Evolutionary conservation across 176 grass and related monocot species (phyloP), one percentile per base, ranked within the genome.

Genomic region (Triticum urartu): DNA sequence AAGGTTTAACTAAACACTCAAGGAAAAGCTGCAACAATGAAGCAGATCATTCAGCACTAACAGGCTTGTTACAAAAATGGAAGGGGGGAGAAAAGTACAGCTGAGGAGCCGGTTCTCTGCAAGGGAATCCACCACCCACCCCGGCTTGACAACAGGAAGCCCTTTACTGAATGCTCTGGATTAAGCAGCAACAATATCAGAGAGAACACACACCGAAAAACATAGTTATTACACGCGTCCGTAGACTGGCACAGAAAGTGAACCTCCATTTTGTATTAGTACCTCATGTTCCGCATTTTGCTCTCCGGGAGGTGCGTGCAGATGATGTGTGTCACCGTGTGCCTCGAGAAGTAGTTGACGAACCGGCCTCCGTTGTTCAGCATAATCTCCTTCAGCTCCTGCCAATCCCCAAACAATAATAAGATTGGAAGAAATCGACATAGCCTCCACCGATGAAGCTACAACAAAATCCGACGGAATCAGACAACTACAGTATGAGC

Each of bases 311-410:
- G 92, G 62, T 95, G 89, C 33, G 48, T 89, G 78, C 93, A 98
- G 39, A 98, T 86, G 76, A 95, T 95, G 83, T 95, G 93, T 8
- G 88, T 92, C 68, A 98, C 96, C 6, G 91, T 91, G 52, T 92
- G 79, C 85, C 86, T 95, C 4, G 96, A 95, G 75, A 98, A 94
- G 78, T 98, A 98, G 88, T 98, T 98, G 50, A 94, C 85, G 45
- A 98, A 89, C 35, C 90, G 85, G 35, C 96, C 96, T 60, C 93
- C 96, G 20, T 98, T 91, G 68, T 92, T 95, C 82, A 98, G 84
- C 93, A 98, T 98, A 63, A 89, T 94, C 65, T 83, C 92, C 87
- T 95, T 98, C 40, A 98, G 81, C 68, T 98, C 96, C 96, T 98
- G 45, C 21, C 48, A 77, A 65, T 71, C 54, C 43, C 64, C 79